A percentile compares a stretch with the other conserved stretches of the same genome.
Evolutionary conservation across 176 grass and related monocot genomes (phyloP).

Genomic region (Puya raimondii): DNA sequence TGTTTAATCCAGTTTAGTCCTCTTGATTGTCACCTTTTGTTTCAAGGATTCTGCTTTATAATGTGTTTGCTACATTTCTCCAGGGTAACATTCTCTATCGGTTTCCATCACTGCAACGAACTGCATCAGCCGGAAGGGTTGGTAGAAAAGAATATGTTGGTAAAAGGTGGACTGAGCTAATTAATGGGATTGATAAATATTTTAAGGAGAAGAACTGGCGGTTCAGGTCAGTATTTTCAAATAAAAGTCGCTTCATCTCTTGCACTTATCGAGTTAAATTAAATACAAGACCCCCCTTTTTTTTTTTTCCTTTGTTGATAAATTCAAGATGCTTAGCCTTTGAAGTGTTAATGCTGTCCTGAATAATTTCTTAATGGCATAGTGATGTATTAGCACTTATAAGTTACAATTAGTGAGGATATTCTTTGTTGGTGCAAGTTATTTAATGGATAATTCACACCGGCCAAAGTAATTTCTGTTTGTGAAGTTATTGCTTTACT

Average conservation of each 20-base stretch:
- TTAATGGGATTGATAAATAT: slow-evolving; percentile 64
- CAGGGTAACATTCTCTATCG: slow-evolving; percentile 93
- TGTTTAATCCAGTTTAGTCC: not conserved
- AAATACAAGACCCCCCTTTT: no score
- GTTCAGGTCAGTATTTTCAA: slow-evolving; percentile 63
- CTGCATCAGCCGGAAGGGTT: slow-evolving; percentile 56
- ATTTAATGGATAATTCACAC: not conserved
- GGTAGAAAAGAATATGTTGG: slow-evolving; percentile 75
- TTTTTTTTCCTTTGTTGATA: no score
- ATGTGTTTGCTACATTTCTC: slow-evolving; percentile 15
- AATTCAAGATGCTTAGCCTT: no score
- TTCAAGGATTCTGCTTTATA: not conserved
- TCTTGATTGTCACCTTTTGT: not conserved
- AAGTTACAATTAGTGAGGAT: not conserved
- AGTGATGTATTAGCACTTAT: no score
- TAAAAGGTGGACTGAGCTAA: slow-evolving; percentile 65
- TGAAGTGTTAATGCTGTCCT: no score
- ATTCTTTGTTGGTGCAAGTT: not conserved
- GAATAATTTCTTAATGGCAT: no score
- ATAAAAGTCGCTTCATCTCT: not conserved
- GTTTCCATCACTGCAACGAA: slow-evolving; percentile 86
- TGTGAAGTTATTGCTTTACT: not conserved
- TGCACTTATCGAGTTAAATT: not conserved
- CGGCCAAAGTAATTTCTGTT: not conserved
- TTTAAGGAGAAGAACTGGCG: slow-evolving; percentile 79